A percentile compares a stretch with the other conserved stretches of the same genome.
These are phyloP conservation scores for Zygotorulaspora chibaensis DNA, from an alignment of 805 yeast genomes.

Conservation along the genomic window DNA sequence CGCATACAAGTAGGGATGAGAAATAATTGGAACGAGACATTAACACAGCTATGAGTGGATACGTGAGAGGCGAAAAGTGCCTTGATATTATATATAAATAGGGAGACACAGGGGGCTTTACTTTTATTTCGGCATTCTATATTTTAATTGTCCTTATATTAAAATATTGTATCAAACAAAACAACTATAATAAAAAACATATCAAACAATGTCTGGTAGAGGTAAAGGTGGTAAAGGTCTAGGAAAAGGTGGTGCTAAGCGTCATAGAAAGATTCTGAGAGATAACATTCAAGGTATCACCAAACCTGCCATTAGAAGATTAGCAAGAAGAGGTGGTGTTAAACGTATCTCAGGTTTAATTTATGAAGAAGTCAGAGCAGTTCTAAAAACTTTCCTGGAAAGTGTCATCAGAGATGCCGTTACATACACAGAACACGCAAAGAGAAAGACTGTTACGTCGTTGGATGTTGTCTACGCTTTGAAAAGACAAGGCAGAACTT, in stretches of 20 bases:
- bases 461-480: conserved; percentile 98
- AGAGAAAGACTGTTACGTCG: conserved; percentile 99
- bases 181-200: conserved; percentile 12
- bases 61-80: background rate
- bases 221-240: conserved; percentile 99
- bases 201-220: conserved; percentile 85
- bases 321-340: conserved; percentile 99
- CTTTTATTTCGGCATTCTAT: background rate
- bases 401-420: conserved; percentile 98
- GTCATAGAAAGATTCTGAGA: conserved; percentile 99
- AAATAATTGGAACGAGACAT: conserved; percentile 10
- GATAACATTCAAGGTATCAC: conserved; percentile 99
- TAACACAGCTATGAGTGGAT: background rate
- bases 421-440: conserved; percentile 99
- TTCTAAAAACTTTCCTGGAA: conserved; percentile 91
- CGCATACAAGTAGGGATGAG: conserved; percentile 15
- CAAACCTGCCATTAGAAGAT: conserved; percentile 99
- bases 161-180: conserved; percentile 5
- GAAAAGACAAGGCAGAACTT: conserved; percentile 99
- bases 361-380: conserved; percentile 98
- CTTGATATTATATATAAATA: background rate
- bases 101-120: no score
- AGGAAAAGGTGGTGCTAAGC: conserved; percentile 99
- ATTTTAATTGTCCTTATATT: background rate
- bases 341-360: conserved; percentile 99